Evolutionary conservation across 2,329 filamentous ascomycete genomes (phyloP).

Genomic region (Grosmannia huntii): DNA sequence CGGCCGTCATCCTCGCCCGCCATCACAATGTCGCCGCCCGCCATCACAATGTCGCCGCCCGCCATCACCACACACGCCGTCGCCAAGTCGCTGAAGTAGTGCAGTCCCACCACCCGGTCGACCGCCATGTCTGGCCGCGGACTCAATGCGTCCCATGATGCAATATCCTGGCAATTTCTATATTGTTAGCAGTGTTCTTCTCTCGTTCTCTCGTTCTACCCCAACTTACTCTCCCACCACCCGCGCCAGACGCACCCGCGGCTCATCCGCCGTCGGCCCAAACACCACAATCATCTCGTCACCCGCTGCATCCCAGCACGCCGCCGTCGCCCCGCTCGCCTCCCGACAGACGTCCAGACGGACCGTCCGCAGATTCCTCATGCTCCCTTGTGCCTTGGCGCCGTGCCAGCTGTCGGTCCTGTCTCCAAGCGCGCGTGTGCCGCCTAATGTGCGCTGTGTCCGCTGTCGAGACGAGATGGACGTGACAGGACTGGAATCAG

Average conservation of each 20-base stretch:
- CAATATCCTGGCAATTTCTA: constrained; percentile 35
- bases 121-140: constrained; percentile 61
- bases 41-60: constrained; percentile 80
- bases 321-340: constrained; percentile 53
- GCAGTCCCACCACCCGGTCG: constrained; percentile 66
- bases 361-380: constrained; percentile 82
- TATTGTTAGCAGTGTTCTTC: too few relatives aligned
- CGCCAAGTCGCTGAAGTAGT: constrained; percentile 71
- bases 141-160: constrained; percentile 80
- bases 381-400: constrained; percentile 21
- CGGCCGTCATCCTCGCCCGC: constrained; percentile 54
- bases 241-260: constrained; percentile 59
- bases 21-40: constrained; percentile 83
- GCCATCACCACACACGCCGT: constrained; percentile 74
- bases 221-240: constrained; percentile 18
- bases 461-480: too few relatives aligned
- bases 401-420: neutral
- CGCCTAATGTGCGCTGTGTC: neutral
- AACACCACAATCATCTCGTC: constrained; percentile 73
- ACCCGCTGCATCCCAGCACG: constrained; percentile 72
- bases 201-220: neutral
- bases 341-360: constrained; percentile 54
- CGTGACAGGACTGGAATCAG: too few relatives aligned
- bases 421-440: neutral
- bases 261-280: constrained; percentile 60